Base-by-base conservation (phyloP, 768 basidiomycete genomes). In the Podaxis mareebaensis region DNA sequence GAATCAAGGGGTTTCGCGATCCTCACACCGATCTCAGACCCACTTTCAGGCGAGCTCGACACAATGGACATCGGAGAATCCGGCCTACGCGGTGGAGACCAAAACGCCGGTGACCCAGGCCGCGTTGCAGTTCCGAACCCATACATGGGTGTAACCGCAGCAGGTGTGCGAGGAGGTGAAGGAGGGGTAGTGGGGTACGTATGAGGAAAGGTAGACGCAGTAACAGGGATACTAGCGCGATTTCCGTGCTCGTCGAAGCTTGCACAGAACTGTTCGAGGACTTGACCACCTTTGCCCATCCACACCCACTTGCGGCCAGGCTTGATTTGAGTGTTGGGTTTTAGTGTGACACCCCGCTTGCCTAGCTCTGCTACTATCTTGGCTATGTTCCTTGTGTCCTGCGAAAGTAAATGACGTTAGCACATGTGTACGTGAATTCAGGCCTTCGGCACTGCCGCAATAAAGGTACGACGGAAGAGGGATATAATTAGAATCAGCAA, bases 341-440 rank as follows among this genome's bases (percentile, higher is more conserved):
- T 80, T 65, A 98, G 78, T 62, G 81, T 77, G 36, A 90, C 78
- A 30, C 88, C 88, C 59, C 85, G 83, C 60, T 83, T 76, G 12
- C 89, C 89, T n/a, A 98, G 85, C 69, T 93, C 91, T 55, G 84
- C 76, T 44, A 96, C 72, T 64, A 99, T 87, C 38, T 92, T 86
- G 11, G 92, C 83, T 61, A 98, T 85, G 74, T 99, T 99, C 33
- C 92, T 89, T 39, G 92, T 84, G 76, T 99, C 95, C 94, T 96
- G 66, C 64, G 60, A 51, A 39, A 39, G 10, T 26, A 17, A 33
- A 36, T 22, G 22, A 38, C 33, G 53, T 62, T 53, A 62, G 28
- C 55, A 46, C 6, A 8, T 7, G 10, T 22, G 15, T 46, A 11
- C 24, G 36, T 10, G 13, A 13, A 10, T 51, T 8, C 12, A 44